Evolutionary conservation across 2,329 filamentous ascomycete genomes (phyloP), one percentile per base, ranked within the genome.

Genomic region (Aureobasidium sp.): DNA sequence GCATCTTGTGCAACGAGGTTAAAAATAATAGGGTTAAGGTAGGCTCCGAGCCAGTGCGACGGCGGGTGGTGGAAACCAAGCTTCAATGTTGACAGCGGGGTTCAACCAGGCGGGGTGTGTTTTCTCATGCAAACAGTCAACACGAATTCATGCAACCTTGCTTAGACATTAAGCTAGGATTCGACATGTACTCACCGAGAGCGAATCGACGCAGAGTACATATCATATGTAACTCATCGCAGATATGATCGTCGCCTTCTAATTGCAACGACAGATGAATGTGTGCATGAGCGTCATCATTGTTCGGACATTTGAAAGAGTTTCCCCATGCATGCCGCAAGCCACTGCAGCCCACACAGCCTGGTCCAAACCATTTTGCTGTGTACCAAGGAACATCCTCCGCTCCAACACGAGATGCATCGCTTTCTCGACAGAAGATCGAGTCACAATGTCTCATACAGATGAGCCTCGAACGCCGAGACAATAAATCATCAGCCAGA

Each of bases 301-400:
- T 29, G 11, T 58, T 58, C 54, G 54, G 54, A 58, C 54, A 58
- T 47, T 58, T 48, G 8, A 16, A 1, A 47, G 50, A 58, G 42
- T 47, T 44, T 37, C 54, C 54, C 54, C 54, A 58, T 58, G 54
- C 42, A 48, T 7, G 41, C 54, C 54, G 54, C 54, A 58, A 48
- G 42, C 54, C 42, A 57, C 41, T 21, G 21, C 36, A 30, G 50
- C 37, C 50, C 9, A 42, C 10, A 7, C n/a, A 42, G 41, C 41
- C 41, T 9, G 25, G 53, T 27, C 53, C 39, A 57, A 11, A 45
- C 29, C n/a, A 11, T 21, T 16, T 41, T 45, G 53, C 30, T 45
- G 39, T 34, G n/a, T 32, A 37, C 39, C 54, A 58, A 58, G 37
- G 36, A 44, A 11, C n/a, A 27, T 36, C n/a, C 53, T 34, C 8